Evolutionary conservation across 441 rosid species (phyloP).

Genomic region (Syzygium syzygioides): DNA sequence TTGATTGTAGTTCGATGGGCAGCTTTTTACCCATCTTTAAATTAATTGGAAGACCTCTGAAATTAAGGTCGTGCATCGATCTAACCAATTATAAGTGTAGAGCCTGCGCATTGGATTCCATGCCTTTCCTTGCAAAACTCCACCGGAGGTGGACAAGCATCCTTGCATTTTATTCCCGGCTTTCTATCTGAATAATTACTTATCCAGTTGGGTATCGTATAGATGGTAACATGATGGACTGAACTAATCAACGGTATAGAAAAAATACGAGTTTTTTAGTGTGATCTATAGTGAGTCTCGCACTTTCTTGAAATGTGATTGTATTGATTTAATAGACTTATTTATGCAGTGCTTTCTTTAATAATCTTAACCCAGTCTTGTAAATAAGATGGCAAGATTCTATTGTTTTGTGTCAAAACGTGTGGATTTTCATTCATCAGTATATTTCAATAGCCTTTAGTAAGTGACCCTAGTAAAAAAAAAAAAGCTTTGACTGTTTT

Average conservation of each 20-base stretch:
- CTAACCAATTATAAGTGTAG: not conserved
- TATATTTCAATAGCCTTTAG: not conserved
- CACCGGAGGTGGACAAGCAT: not conserved
- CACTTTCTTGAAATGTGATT: not conserved
- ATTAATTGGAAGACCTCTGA: not conserved
- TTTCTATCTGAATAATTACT: not conserved
- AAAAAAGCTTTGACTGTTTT: not conserved
- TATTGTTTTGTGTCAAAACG: not conserved
- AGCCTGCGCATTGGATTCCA: not conserved
- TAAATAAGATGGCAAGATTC: not conserved
- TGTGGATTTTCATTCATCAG: not conserved
- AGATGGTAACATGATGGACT: not conserved
- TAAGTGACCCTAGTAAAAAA: not conserved
- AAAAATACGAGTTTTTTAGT: not conserved
- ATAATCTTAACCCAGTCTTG: not conserved
- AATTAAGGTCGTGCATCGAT: not conserved
- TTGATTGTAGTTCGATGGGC: not conserved
- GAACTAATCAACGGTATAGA: not conserved
- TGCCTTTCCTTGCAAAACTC: not conserved
- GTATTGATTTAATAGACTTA: not conserved
- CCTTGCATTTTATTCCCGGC: not conserved
- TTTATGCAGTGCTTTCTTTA: not conserved
- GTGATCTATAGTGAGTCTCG: not conserved
- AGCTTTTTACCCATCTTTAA: not conserved
- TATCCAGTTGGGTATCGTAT: not conserved